Evolutionary conservation across 495 filamentous ascomycete genomes (phyloP).

Genomic region (Trichoderma virens): DNA sequence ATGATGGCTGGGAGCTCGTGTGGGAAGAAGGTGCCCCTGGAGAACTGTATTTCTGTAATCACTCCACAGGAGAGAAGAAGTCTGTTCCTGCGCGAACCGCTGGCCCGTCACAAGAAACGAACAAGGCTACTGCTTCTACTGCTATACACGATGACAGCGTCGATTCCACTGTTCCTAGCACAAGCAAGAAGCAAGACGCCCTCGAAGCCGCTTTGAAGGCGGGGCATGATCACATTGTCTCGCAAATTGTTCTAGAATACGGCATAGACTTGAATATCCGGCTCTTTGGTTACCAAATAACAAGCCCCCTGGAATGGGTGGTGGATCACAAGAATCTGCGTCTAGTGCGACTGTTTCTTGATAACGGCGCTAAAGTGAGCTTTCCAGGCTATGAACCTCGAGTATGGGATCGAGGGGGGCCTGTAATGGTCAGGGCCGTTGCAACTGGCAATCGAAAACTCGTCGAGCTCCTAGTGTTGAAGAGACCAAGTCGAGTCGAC

Average conservation of each 20-base stretch:
- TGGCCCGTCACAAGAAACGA: not conserved
- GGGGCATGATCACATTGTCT: conserved; percentile 10
- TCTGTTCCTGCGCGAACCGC: not conserved
- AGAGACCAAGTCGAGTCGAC: not conserved
- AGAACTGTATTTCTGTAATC: not conserved
- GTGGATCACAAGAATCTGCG: not conserved
- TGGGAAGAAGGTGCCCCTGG: not conserved
- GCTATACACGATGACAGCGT: too few species aligned
- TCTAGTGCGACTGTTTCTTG: not conserved
- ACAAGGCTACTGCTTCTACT: not conserved
- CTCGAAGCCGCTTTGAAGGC: conserved; percentile 8
- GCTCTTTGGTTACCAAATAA: not conserved
- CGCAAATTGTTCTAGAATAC: not conserved
- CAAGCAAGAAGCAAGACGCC: conserved; percentile 4
- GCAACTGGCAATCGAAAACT: not conserved
- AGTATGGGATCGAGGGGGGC: not conserved
- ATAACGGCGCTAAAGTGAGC: not conserved
- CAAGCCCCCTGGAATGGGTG: not conserved
- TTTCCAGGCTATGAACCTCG: not conserved
- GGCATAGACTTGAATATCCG: conserved; percentile 8
- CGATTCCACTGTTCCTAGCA: not conserved
- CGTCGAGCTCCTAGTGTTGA: conserved; percentile 4
- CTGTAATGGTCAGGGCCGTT: not conserved
- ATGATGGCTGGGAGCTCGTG: not conserved
- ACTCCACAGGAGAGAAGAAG: not conserved